Conservation (phyloP, 257 asterid species). For the Leptodermis oblonga region DNA sequence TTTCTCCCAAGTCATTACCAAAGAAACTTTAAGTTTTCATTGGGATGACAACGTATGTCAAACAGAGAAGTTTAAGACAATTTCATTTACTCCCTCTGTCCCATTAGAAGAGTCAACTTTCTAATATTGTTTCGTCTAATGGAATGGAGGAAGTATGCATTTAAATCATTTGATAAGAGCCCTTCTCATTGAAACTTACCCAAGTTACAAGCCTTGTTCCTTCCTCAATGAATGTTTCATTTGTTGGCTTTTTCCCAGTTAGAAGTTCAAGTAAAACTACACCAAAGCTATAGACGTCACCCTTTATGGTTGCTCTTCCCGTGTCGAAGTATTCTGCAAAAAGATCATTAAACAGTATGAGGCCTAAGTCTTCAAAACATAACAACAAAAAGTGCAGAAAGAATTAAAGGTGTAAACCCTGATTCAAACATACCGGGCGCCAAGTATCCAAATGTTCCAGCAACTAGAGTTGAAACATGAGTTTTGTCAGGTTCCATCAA, state of each 20-base stretch:
- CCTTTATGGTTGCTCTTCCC: conserved; percentile 83
- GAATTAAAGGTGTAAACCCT: background rate
- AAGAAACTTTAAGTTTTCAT: background rate
- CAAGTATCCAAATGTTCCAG: conserved; percentile 89
- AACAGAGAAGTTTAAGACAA: background rate
- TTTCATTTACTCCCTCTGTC: too few species aligned
- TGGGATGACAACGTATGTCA: background rate
- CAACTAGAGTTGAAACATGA: conserved; percentile 82
- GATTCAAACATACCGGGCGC: conserved; percentile 70
- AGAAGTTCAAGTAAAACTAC: conserved; percentile 86
- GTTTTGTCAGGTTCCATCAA: conserved; percentile 76
- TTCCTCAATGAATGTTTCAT: conserved; percentile 78
- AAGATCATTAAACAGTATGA: conserved; percentile 16
- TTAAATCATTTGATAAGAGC: background rate
- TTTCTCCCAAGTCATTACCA: background rate
- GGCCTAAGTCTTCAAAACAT: conserved; percentile 2
- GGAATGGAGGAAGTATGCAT: too few species aligned
- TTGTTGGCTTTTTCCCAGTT: conserved; percentile 75
- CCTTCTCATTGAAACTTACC: conserved; percentile 36
- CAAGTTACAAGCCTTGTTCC: conserved; percentile 92
- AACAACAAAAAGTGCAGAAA: background rate
- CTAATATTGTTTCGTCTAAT: too few species aligned
- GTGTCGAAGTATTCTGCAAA: conserved; percentile 81
- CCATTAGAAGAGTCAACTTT: too few species aligned
- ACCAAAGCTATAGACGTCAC: conserved; percentile 92